These are phyloP conservation scores for Graphilbum fragrans DNA, from an alignment of 2,329 filamentous ascomycete genomes.

Conservation along the genomic window DNA sequence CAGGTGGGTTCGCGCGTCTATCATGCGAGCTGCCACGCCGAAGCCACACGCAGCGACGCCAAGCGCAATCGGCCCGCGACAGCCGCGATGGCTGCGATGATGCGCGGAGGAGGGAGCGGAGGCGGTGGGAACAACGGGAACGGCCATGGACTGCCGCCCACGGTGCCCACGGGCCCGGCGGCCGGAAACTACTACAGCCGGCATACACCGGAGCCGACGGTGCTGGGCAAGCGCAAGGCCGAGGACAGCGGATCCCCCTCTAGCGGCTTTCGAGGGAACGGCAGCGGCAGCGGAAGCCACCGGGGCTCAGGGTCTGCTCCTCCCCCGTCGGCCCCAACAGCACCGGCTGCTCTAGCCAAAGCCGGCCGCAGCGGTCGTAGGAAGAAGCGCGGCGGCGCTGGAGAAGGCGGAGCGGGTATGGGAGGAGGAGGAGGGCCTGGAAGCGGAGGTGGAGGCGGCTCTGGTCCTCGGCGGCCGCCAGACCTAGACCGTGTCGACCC, in stretches of 20 bases:
- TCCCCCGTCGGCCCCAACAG: background rate
- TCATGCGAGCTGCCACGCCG: constrained; percentile 80
- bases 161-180: background rate
- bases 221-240: constrained; percentile 11
- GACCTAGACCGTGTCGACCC: constrained; percentile 12
- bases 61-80: constrained; percentile 13
- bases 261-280: background rate
- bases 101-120: constrained; percentile 1
- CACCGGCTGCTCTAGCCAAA: background rate
- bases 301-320: background rate
- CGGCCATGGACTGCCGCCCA: background rate
- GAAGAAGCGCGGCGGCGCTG: constrained; percentile 10
- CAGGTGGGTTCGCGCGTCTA: constrained; percentile 70
- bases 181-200: background rate
- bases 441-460: constrained; percentile 2
- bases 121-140: constrained; percentile 10
- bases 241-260: background rate
- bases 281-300: background rate
- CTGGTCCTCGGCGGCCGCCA: constrained; percentile 5
- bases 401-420: constrained; percentile 4
- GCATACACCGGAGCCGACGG: constrained; percentile 7
- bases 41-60: constrained; percentile 57
- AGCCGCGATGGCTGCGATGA: constrained; percentile 6
- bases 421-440: constrained; percentile 4
- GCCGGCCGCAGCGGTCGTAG: constrained; percentile 6